Base-by-base conservation (phyloP, 139 green algal genomes). In the Parachlorella kessleri region DNA sequence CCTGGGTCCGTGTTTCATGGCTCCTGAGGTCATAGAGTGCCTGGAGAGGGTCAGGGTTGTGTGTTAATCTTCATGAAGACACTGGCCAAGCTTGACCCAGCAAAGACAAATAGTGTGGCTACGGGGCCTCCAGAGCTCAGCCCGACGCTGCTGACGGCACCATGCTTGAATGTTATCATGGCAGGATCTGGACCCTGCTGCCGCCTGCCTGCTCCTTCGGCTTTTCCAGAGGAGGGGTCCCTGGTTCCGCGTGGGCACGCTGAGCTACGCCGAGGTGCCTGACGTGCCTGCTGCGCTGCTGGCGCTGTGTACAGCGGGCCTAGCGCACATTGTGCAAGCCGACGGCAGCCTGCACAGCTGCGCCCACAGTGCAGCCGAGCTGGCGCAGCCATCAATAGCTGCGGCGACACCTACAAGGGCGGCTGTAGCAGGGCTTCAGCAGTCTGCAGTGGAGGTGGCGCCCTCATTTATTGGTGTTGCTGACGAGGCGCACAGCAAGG, bases 251-350 rank as follows among this genome's bases (percentile, higher is more conserved):
- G 48, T 92, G 23, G 5, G 24, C 32, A 82, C 48, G 0, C 59
- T 94, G 42, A 8, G 30, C 0, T 94, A 94, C 65, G 55, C 74
- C n/a, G 90, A 94, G 28, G 85, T 93, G 23, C 66, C 79, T 18
- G 79, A 92, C n/a, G 30, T 78, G 5, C 75, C 59, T 2, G 79
- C 55, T 0, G 79, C 74, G 5, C 64, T 39, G 10, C 6, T 7
- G 18, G 59, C 71, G 54, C 66, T 79, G 7, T 37, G 38, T 3
- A 24, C 26, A 23, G 75, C 63, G 26, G 77, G 81, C 26, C 67
- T 90, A 36, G 59, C 81, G 36, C 32, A 53, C 18, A 18, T 28
- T 23, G 30, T 68, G 28, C n/a, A n/a, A n/a, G n/a, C n/a, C n/a
- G n/a, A n/a, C n/a, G n/a, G n/a, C n/a, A n/a, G n/a, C n/a, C n/a